phyloP scores from a whole-genome alignment of 345 rosid genomes.

The Eucalyptus erythrocorys region DNA sequence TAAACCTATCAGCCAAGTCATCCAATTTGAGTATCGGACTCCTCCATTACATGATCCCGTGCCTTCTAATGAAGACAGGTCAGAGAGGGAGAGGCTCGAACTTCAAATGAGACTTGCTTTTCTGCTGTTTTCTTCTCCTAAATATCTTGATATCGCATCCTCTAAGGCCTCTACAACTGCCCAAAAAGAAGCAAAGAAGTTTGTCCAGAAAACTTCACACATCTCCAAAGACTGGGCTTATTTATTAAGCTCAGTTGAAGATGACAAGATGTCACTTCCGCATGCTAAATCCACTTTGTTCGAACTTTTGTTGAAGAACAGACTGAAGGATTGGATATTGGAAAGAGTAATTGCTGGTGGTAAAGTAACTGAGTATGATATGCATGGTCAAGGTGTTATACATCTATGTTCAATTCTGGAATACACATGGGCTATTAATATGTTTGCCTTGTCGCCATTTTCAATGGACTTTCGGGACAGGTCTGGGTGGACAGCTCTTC shows the following conservation, averaged over 20 bases:
- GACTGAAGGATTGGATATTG: constrained; percentile 75
- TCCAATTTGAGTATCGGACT: constrained; percentile 65
- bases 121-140: constrained; percentile 67
- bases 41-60: constrained; percentile 11
- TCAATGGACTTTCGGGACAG: constrained; percentile 85
- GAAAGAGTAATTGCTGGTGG: constrained; percentile 66
- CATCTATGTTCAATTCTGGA: constrained; percentile 89
- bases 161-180: constrained; percentile 31
- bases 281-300: constrained; percentile 61
- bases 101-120: constrained; percentile 67
- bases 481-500: constrained; percentile 97
- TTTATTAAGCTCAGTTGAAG: constrained; percentile 52
- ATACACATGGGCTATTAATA: constrained; percentile 72
- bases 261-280: constrained; percentile 21
- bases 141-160: constrained; percentile 40
- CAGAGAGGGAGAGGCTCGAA: constrained; percentile 62
- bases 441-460: constrained; percentile 66
- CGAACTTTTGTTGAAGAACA: constrained; percentile 64
- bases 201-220: constrained; percentile 32
- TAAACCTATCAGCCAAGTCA: constrained; percentile 67
- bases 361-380: constrained; percentile 48
- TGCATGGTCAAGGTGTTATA: constrained; percentile 75
- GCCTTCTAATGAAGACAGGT: constrained; percentile 26
- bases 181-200: constrained; percentile 57
- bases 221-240: constrained; percentile 56